These are phyloP conservation scores for Huntiella omanensis DNA, from an alignment of 2,329 filamentous ascomycete species.

Conservation along the genomic window DNA sequence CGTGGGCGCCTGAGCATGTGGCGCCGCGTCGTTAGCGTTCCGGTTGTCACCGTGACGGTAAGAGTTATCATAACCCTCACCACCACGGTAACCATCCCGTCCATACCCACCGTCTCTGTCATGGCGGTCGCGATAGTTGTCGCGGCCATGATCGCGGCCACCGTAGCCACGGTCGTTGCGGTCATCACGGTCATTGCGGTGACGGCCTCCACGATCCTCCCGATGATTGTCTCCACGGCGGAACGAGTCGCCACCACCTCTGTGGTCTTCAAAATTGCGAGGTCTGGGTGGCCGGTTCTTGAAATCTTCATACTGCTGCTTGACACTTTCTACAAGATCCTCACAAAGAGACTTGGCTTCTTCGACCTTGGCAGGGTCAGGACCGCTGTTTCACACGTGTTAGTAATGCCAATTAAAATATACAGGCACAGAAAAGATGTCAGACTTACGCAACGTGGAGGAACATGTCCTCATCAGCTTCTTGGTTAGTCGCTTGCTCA, in stretches of 20 bases:
- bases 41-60: conserved; percentile 13
- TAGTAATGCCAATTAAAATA: conserved; percentile 14
- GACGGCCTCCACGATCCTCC: conserved; percentile 12
- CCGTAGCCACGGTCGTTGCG: conserved; percentile 17
- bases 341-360: conserved; percentile 77
- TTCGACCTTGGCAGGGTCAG: conserved; percentile 69
- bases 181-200: conserved; percentile 12
- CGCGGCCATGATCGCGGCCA: conserved; percentile 10
- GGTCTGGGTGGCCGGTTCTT: conserved; percentile 60
- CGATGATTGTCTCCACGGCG: conserved; percentile 16
- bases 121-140: conserved; percentile 15
- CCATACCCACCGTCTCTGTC: conserved; percentile 16
- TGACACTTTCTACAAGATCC: conserved; percentile 72
- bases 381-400: conserved; percentile 41
- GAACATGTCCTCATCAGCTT: conserved; percentile 94
- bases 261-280: conserved; percentile 24
- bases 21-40: conserved; percentile 5
- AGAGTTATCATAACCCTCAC: conserved; percentile 14
- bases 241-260: conserved; percentile 19
- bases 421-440: background rate
- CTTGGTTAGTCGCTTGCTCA: conserved; percentile 67
- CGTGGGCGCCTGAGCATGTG: conserved; percentile 21
- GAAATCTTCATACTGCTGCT: conserved; percentile 76
- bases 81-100: conserved; percentile 13
- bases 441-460: conserved; percentile 71